Percentiles rank a stretch among this genome's conserved stretches.
Conservation (phyloP, 2,329 filamentous ascomycete species). For the Exophiala alcalophila region DNA sequence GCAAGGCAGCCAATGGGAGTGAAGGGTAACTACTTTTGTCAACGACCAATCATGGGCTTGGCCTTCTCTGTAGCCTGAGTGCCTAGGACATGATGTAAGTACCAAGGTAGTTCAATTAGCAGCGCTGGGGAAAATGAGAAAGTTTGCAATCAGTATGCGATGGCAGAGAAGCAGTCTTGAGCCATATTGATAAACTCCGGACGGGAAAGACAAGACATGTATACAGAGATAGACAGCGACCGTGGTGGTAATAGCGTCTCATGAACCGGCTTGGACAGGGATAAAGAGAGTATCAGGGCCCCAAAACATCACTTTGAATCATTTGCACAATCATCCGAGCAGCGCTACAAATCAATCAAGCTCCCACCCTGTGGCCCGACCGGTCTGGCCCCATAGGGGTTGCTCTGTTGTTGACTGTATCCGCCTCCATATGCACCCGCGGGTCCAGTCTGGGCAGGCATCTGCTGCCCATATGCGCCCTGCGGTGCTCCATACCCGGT, state of each 20-base stretch:
- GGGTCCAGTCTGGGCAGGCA: slow-evolving; percentile 53
- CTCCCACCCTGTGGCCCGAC: slow-evolving; percentile 52
- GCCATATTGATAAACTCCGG: slow-evolving; percentile 2
- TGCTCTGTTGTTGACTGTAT: slow-evolving; percentile 46
- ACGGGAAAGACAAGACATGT: slow-evolving; percentile 4
- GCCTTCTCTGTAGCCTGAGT: too few relatives aligned
- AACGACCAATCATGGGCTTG: too few relatives aligned
- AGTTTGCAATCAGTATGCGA: too few relatives aligned
- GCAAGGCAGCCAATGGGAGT: too few relatives aligned
- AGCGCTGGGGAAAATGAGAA: too few relatives aligned
- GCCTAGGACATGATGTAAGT: too few relatives aligned
- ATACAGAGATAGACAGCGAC: too few relatives aligned
- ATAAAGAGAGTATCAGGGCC: background rate
- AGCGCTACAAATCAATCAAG: slow-evolving; percentile 57
- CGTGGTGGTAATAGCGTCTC: slow-evolving; percentile 10
- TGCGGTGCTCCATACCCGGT: slow-evolving; percentile 54
- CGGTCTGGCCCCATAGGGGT: slow-evolving; percentile 55
- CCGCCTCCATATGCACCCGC: slow-evolving; percentile 45
- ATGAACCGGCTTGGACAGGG: background rate
- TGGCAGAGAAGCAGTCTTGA: too few relatives aligned
- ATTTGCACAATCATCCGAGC: slow-evolving; percentile 4
- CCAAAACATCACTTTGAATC: background rate
- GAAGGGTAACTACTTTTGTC: too few relatives aligned
- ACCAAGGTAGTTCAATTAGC: too few relatives aligned
- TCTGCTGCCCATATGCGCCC: slow-evolving; percentile 37